Evolutionary conservation across 164 flowering plant species (phyloP).

Genomic region (Brasenia schreberi): DNA sequence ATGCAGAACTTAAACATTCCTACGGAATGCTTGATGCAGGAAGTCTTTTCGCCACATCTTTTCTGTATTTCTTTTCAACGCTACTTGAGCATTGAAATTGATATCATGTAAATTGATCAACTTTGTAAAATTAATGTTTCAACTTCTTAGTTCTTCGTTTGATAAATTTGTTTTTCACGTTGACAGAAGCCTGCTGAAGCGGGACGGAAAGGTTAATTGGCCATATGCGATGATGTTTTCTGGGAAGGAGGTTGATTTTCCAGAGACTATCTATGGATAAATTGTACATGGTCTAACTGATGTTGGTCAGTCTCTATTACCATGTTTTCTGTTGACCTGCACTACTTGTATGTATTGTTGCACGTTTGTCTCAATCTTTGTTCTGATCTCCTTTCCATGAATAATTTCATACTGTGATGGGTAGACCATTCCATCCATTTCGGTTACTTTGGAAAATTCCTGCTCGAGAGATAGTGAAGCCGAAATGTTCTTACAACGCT

Average conservation of each 20-base stretch:
- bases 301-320: neutral
- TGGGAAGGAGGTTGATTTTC: neutral
- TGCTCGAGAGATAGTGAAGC: neutral
- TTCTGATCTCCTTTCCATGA: neutral
- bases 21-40: neutral
- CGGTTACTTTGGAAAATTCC: neutral
- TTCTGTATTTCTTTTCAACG: neutral
- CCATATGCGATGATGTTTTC: no score
- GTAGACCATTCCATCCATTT: no score
- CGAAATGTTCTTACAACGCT: neutral
- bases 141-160: neutral
- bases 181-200: conserved; percentile 3
- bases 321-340: neutral
- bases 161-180: neutral
- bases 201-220: conserved; percentile 4
- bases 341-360: neutral
- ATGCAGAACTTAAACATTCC: no score
- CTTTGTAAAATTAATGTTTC: neutral
- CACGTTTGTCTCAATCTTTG: neutral
- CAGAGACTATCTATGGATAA: neutral
- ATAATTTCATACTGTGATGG: neutral
- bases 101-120: neutral
- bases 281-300: neutral
- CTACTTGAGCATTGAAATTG: neutral
- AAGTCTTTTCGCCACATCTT: neutral